These are phyloP conservation scores for Carex sylvatica DNA, from an alignment of 202 grass and related monocot genomes.

Conservation along the genomic window DNA sequence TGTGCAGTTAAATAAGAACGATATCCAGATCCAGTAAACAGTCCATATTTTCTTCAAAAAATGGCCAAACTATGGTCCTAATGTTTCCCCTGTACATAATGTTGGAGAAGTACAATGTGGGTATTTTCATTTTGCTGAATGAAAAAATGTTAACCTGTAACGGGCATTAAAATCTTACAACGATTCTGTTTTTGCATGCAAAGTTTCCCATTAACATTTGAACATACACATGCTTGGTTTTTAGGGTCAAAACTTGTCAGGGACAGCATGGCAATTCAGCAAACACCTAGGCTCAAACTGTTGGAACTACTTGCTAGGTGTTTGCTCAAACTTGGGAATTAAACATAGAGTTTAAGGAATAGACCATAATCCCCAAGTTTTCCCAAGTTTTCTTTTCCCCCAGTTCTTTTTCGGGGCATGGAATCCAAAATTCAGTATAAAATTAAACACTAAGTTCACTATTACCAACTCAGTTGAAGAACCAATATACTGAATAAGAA, in stretches of 20 bases:
- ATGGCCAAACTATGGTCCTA: neutral
- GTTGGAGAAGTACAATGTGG: neutral
- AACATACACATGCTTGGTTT: neutral
- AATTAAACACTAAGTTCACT: neutral
- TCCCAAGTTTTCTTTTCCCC: neutral
- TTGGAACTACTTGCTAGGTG: neutral
- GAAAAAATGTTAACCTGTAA: conserved; percentile 4
- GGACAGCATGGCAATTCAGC: neutral
- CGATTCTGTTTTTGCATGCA: neutral
- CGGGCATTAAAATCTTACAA: neutral
- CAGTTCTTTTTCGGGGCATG: neutral
- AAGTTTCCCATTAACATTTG: neutral
- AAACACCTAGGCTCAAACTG: neutral
- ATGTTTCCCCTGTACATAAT: neutral
- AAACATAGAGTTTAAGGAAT: neutral
- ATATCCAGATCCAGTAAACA: conserved; percentile 5
- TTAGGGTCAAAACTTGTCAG: neutral
- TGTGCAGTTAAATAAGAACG: neutral
- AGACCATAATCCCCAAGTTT: neutral
- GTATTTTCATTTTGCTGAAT: neutral
- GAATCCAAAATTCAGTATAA: neutral
- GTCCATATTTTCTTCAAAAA: neutral
- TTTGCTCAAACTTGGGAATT: too few relatives aligned
- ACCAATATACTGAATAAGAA: neutral
- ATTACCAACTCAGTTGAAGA: neutral